Conservation (phyloP, 345 rosid genomes). For the Populus euphratica region DNA sequence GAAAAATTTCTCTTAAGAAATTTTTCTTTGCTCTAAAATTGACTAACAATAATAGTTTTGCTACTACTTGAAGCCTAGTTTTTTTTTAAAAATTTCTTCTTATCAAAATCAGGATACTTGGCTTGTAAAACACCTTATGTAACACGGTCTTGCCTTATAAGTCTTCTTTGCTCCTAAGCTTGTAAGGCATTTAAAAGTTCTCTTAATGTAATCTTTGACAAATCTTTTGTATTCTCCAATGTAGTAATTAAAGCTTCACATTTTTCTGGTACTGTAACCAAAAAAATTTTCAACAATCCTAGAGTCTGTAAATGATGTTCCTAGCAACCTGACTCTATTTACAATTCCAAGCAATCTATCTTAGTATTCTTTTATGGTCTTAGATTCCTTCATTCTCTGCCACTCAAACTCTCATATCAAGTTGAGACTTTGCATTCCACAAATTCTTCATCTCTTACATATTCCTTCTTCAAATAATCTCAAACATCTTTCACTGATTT, state of each 20-base stretch:
- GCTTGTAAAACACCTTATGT: not conserved
- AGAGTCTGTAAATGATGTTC: too few relatives aligned
- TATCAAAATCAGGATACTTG: fast-evolving
- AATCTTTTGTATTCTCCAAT: not conserved
- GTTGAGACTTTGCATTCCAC: not conserved
- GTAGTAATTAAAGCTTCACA: not conserved
- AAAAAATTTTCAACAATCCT: too few relatives aligned
- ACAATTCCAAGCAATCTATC: not conserved
- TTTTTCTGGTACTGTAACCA: not conserved
- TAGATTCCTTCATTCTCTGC: not conserved
- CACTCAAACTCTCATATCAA: not conserved
- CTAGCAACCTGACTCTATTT: not conserved
- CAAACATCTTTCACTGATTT: not conserved
- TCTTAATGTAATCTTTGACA: not conserved
- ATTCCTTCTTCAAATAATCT: not conserved
- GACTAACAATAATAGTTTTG: fast-evolving
- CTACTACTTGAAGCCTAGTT: too few relatives aligned
- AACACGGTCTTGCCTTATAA: not conserved
- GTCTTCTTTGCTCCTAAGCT: not conserved
- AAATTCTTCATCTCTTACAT: not conserved
- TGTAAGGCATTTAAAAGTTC: not conserved
- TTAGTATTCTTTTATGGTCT: not conserved
- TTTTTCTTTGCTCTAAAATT: too few relatives aligned
- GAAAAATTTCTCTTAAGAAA: too few relatives aligned
- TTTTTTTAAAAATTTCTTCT: fast-evolving